A percentile compares a stretch with the other conserved stretches of the same genome.
phyloP scores from a whole-genome alignment of 305 asterid species.

The Fraxinus baroniana region DNA sequence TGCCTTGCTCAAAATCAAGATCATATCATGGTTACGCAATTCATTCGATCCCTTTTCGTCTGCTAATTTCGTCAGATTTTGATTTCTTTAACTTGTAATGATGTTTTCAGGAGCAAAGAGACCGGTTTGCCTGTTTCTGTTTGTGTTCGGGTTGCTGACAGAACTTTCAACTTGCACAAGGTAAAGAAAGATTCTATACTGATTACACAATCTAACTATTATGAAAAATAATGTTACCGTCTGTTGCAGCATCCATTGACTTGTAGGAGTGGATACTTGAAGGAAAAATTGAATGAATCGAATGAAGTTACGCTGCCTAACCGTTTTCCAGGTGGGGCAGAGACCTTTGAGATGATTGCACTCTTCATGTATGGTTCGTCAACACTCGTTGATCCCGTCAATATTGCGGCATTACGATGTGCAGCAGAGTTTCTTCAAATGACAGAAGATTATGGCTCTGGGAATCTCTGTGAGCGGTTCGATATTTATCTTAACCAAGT shows the following conservation, averaged over 20 bases:
- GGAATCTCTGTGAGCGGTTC: conserved; percentile 61
- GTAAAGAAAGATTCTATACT: conserved; percentile 24
- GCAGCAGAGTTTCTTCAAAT: conserved; percentile 67
- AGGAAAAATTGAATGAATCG: conserved; percentile 47
- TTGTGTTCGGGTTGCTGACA: conserved; percentile 47
- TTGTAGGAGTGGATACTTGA: conserved; percentile 62
- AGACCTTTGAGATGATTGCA: conserved; percentile 60
- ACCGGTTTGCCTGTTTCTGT: conserved; percentile 67
- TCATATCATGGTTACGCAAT: conserved; percentile 54
- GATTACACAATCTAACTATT: background rate
- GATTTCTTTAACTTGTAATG: background rate
- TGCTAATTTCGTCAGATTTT: background rate
- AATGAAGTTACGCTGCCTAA: conserved; percentile 52
- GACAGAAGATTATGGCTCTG: conserved; percentile 48
- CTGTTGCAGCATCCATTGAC: conserved; percentile 48
- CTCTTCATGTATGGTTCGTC: conserved; percentile 72
- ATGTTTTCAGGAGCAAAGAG: conserved; percentile 60
- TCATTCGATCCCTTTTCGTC: background rate
- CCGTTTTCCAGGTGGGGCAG: conserved; percentile 66
- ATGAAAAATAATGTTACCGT: background rate
- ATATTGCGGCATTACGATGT: conserved; percentile 65
- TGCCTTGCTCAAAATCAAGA: conserved; percentile 71
- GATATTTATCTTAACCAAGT: conserved; percentile 74
- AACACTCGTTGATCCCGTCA: conserved; percentile 57
- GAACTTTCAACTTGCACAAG: conserved; percentile 69